Conservation (phyloP, 345 rosid species). For the Arabidopsis arenosa region DNA sequence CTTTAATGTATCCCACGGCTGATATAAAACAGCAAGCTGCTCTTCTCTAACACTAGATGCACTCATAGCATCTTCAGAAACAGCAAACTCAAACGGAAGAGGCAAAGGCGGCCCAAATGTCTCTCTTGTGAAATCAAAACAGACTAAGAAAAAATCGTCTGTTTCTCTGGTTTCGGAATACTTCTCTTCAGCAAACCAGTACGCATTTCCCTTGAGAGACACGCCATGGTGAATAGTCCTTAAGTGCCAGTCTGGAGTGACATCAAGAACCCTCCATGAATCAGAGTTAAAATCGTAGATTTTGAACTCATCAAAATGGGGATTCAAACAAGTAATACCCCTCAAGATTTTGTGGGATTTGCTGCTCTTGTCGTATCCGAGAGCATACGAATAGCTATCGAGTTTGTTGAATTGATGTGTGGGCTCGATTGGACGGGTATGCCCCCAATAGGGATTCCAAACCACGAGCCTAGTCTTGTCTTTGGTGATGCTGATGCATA, state of each 20-base stretch:
- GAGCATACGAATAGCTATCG: neutral
- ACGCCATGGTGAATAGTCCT: neutral
- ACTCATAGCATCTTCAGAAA: too few relatives aligned
- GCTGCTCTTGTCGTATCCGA: neutral
- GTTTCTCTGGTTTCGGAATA: too few relatives aligned
- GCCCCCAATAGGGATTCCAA: neutral
- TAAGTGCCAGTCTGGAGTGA: neutral
- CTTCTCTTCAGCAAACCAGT: neutral
- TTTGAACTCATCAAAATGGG: neutral
- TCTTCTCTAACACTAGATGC: too few relatives aligned
- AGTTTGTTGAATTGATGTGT: neutral
- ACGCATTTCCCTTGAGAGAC: neutral
- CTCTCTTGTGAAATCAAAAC: too few relatives aligned
- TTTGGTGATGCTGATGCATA: neutral
- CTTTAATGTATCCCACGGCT: too few relatives aligned
- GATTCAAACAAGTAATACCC: neutral
- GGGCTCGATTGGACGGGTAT: neutral
- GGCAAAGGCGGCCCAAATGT: too few relatives aligned
- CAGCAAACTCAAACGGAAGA: too few relatives aligned
- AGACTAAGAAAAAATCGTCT: too few relatives aligned
- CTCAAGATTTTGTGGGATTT: slow-evolving; percentile 9
- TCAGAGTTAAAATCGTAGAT: slow-evolving; percentile 9
- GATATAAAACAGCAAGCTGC: too few relatives aligned
- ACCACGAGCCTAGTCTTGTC: neutral
- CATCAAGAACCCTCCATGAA: slow-evolving; percentile 4